A percentile compares a stretch with the other conserved stretches of the same genome.
These are phyloP conservation scores for Saururus chinensis DNA, from an alignment of 164 flowering plant species.

Conservation along the genomic window DNA sequence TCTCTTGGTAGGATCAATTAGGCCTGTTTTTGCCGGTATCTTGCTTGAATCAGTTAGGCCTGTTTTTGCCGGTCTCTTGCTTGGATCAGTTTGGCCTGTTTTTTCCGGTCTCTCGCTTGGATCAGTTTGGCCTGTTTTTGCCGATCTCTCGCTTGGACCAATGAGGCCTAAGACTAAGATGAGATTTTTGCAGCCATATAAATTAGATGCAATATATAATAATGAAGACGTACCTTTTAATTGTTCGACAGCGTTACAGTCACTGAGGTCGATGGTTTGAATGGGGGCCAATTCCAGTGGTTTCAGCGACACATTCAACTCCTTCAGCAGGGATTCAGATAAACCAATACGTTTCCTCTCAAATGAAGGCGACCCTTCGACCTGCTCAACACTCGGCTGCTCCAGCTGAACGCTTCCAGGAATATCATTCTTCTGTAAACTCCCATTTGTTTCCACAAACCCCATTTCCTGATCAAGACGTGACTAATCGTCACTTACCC, in stretches of 20 bases:
- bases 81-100: not conserved
- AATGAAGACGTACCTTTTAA: slow-evolving; percentile 15
- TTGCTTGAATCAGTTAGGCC: no score
- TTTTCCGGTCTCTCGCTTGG: not conserved
- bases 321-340: not conserved
- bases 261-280: slow-evolving; percentile 2
- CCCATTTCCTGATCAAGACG: no score
- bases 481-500: no score
- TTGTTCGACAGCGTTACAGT: slow-evolving; percentile 4
- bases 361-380: slow-evolving; percentile 12
- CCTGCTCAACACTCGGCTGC: slow-evolving; percentile 1
- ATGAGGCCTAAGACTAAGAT: no score
- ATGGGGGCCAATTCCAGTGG: not conserved
- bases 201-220: no score
- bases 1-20: slow-evolving; percentile 9
- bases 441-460: no score
- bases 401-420: slow-evolving; percentile 5
- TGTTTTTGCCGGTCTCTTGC: not conserved
- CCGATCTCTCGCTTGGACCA: not conserved
- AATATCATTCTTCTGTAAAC: not conserved
- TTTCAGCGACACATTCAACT: not conserved
- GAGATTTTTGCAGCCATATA: no score
- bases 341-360: not conserved
- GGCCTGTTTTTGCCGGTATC: not conserved
- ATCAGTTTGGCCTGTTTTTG: not conserved